Evolutionary conservation across 2,329 filamentous ascomycete genomes (phyloP).

Genomic region (Aurifilum marmelostoma): DNA sequence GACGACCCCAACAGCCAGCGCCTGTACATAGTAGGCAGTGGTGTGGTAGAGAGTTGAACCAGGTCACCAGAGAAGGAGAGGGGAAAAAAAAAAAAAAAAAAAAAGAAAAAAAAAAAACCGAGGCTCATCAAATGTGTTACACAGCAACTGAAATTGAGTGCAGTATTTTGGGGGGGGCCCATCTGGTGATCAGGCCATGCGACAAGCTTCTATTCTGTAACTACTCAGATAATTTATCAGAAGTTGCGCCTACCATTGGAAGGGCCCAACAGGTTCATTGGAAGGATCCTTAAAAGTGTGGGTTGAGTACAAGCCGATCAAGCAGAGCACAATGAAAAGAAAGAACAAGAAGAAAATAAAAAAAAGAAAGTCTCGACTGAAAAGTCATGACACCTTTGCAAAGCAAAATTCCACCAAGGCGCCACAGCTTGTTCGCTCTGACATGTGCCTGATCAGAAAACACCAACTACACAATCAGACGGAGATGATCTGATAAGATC

Average conservation of each 20-base stretch:
- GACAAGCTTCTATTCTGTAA: too few species aligned
- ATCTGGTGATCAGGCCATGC: neutral
- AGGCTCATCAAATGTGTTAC: neutral
- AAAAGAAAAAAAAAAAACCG: too few species aligned
- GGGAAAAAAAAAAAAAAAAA: too few species aligned
- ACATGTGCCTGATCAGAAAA: neutral
- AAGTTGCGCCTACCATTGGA: neutral
- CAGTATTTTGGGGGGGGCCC: too few species aligned
- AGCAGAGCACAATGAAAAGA: neutral
- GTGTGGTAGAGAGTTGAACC: too few species aligned
- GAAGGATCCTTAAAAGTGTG: neutral
- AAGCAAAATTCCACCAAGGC: neutral
- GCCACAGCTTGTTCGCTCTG: neutral
- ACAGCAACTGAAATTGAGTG: too few species aligned
- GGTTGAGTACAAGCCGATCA: too few species aligned
- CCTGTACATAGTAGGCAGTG: too few species aligned
- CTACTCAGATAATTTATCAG: neutral
- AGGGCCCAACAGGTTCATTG: neutral
- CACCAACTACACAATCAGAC: neutral
- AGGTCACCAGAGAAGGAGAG: too few species aligned
- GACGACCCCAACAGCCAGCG: neutral
- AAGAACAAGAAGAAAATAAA: neutral
- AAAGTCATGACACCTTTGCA: neutral
- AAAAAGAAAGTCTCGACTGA: neutral
- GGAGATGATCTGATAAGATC: conserved; percentile 11